Conservation (phyloP, 192 early-diverging fungal genomes). For the Pilobolus umbonatus region DNA sequence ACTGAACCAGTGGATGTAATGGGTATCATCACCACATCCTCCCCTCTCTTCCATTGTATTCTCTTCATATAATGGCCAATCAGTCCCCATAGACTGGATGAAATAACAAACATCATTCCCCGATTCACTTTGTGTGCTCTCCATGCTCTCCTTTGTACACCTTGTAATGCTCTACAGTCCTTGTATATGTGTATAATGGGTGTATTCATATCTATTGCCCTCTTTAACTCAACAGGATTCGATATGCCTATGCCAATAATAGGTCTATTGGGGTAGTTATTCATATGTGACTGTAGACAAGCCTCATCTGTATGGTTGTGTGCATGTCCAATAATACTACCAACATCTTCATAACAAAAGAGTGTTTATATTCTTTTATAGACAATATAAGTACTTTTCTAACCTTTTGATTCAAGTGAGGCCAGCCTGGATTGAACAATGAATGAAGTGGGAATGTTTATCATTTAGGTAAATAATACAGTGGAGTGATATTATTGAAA, state of each 20-base stretch:
- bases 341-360: not conserved
- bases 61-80: not conserved
- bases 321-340: not conserved
- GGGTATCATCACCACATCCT: not conserved
- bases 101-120: not conserved
- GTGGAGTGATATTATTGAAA: too few species aligned
- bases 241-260: constrained; percentile 21
- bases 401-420: constrained; percentile 9
- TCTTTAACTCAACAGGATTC: constrained; percentile 20
- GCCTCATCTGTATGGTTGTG: not conserved
- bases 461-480: too few species aligned
- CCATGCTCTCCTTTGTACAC: constrained; percentile 3
- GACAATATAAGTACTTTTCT: too few species aligned
- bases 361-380: not conserved
- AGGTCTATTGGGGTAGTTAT: not conserved
- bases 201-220: constrained; percentile 1
- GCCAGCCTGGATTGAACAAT: constrained; percentile 4
- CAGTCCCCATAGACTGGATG: constrained; percentile 8
- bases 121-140: not conserved
- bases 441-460: not conserved
- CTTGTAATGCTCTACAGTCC: constrained; percentile 13
- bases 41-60: not conserved
- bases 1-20: not conserved
- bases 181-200: constrained; percentile 23
- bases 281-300: not conserved